Evolutionary conservation across 371 early-diverging fungal genomes (phyloP).

Genomic region (Blastocladiella emersonii): DNA sequence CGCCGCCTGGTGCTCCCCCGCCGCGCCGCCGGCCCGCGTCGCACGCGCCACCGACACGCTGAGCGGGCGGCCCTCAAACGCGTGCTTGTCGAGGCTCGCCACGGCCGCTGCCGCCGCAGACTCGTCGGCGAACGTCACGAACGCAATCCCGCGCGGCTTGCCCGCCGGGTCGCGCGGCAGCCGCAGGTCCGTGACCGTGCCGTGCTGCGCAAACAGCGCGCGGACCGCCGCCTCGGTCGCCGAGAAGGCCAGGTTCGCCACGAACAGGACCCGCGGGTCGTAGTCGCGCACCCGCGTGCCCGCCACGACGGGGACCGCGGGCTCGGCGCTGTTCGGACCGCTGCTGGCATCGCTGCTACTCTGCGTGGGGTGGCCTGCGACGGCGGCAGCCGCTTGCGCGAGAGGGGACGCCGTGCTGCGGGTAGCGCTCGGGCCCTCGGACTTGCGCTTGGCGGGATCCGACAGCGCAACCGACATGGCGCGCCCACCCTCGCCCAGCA

Average conservation of each 20-base stretch:
- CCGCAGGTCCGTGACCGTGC: not conserved
- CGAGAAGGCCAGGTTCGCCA: not conserved
- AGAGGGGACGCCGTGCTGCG: too few relatives aligned
- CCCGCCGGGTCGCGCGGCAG: not conserved
- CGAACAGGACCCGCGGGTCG: not conserved
- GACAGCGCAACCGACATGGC: too few relatives aligned
- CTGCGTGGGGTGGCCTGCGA: too few relatives aligned
- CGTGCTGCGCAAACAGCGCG: not conserved
- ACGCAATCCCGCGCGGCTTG: not conserved
- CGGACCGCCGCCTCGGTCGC: not conserved
- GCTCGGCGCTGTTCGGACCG: too few relatives aligned
- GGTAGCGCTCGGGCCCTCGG: too few relatives aligned
- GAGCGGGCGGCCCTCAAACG: slow-evolving; percentile 75
- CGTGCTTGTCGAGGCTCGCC: slow-evolving; percentile 72
- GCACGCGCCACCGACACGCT: slow-evolving; percentile 48
- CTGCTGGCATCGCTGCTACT: too few relatives aligned
- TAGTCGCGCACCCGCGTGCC: slow-evolving; percentile 4
- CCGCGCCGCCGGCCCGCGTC: not conserved
- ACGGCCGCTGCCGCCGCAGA: not conserved
- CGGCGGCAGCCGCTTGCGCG: too few relatives aligned
- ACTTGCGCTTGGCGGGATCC: not conserved
- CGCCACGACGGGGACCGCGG: not conserved
- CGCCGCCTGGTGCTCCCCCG: not conserved
- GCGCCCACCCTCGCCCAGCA: too few relatives aligned
- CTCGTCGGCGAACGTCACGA: not conserved